A percentile compares a stretch with the other conserved stretches of the same genome.
Evolutionary conservation across 441 rosid genomes (phyloP).

Genomic region (Bocquillonia castaneifolia): DNA sequence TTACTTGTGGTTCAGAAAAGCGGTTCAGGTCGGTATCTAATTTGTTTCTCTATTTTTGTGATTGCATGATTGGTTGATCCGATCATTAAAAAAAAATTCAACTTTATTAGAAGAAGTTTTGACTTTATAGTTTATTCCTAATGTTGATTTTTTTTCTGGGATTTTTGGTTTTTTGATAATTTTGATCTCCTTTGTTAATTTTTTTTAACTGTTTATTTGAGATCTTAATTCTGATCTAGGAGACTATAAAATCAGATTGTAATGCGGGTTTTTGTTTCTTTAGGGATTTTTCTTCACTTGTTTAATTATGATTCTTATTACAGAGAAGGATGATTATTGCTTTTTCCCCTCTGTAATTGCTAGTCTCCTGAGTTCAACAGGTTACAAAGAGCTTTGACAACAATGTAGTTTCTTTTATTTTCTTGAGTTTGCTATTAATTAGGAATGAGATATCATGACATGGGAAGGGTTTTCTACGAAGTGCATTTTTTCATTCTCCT

Average conservation of each 20-base stretch:
- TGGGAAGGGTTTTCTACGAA: background rate
- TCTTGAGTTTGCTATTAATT: background rate
- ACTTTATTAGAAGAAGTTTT: too few species aligned
- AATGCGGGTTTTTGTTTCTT: background rate
- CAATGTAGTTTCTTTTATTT: background rate
- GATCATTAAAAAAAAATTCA: too few species aligned
- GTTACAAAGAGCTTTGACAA: background rate
- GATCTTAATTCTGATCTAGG: background rate
- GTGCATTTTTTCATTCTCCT: too few species aligned
- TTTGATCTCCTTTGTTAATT: background rate
- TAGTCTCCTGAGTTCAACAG: too few species aligned
- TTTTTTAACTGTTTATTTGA: background rate
- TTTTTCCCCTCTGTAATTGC: too few species aligned
- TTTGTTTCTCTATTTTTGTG: background rate
- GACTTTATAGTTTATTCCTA: too few species aligned
- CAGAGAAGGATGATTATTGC: background rate
- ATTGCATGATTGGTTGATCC: background rate
- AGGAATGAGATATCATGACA: background rate
- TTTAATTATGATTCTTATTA: background rate
- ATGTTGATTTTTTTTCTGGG: too few species aligned
- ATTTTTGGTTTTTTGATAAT: too few species aligned
- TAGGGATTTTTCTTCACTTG: background rate
- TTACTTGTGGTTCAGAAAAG: slow-evolving; percentile 91
- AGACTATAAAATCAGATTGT: background rate
- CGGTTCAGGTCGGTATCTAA: slow-evolving; percentile 80